These are phyloP conservation scores for Suhomyces canberraensis DNA, from an alignment of 805 yeast species.

Conservation along the genomic window DNA sequence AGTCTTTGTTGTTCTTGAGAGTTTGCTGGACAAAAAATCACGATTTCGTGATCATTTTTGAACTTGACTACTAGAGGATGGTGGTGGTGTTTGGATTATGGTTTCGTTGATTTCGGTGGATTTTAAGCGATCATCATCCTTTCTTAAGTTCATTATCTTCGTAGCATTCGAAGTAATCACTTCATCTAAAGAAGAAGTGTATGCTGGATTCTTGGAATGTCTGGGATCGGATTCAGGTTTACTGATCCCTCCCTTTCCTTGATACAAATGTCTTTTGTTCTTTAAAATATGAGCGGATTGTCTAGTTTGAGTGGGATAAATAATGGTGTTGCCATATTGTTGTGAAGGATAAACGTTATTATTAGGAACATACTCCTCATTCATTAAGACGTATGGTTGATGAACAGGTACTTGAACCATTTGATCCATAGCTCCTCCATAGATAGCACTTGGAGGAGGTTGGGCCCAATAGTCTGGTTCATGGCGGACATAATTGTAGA, in stretches of 20 bases:
- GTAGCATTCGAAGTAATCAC: conserved; percentile 9
- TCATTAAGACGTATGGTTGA: conserved; percentile 18
- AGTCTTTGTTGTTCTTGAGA: too few relatives aligned
- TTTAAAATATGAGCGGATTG: conserved; percentile 4
- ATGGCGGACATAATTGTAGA: conserved; percentile 7
- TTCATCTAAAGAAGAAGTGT: conserved; percentile 8
- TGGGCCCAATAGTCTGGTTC: conserved; percentile 18
- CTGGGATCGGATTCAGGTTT: conserved; percentile 3
- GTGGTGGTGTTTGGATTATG: conserved; percentile 12
- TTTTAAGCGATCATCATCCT: conserved; percentile 1
- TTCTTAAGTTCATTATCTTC: conserved; percentile 6
- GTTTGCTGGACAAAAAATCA: too few relatives aligned
- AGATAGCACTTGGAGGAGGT: conserved; percentile 10
- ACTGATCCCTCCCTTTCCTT: conserved; percentile 1
- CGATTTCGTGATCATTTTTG: too few relatives aligned
- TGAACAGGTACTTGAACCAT: conserved; percentile 8
- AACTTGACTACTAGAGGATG: conserved; percentile 4
- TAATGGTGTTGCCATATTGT: conserved; percentile 3
- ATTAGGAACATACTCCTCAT: conserved; percentile 11
- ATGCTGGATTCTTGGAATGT: conserved; percentile 1
- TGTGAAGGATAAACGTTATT: conserved; percentile 8
- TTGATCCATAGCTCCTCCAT: conserved; percentile 9
- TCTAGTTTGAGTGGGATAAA: conserved; percentile 2
- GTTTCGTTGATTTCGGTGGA: conserved; percentile 4
- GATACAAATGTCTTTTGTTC: conserved; percentile 5